phyloP scores from a whole-genome alignment of 805 yeast species.

The Yarrowia sp. region DNA sequence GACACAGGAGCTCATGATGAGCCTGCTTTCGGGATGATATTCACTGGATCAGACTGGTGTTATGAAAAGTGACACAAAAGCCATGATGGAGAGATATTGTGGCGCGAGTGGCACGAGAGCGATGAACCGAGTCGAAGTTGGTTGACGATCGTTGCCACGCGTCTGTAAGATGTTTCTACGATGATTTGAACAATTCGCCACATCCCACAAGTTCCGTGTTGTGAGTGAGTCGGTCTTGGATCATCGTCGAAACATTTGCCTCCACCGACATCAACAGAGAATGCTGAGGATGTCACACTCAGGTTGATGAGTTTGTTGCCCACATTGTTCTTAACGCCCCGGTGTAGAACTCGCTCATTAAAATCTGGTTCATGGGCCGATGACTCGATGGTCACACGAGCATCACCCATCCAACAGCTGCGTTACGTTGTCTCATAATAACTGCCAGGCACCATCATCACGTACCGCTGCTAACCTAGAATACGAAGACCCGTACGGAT shows the following conservation, averaged over 20 bases:
- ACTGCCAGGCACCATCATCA: too few species aligned
- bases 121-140: background rate
- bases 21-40: background rate
- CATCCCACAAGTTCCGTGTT: background rate
- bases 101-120: background rate
- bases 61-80: background rate
- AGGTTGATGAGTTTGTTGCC: too few species aligned
- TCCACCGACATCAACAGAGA: background rate
- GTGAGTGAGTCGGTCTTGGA: background rate
- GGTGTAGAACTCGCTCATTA: too few species aligned
- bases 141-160: background rate
- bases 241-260: background rate
- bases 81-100: background rate
- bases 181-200: background rate
- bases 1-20: background rate
- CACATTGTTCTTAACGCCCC: too few species aligned
- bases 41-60: background rate
- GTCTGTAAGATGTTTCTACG: background rate
- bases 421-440: too few species aligned
- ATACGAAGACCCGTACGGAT: conserved; percentile 59
- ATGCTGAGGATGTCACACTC: too few species aligned
- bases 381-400: too few species aligned
- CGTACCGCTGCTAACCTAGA: conserved; percentile 3
- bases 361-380: too few species aligned
- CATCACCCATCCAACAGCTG: too few species aligned